A percentile compares a stretch with the other conserved stretches of the same genome.
Conservation (phyloP, 306 rosid genomes). For the Vicia faba region DNA sequence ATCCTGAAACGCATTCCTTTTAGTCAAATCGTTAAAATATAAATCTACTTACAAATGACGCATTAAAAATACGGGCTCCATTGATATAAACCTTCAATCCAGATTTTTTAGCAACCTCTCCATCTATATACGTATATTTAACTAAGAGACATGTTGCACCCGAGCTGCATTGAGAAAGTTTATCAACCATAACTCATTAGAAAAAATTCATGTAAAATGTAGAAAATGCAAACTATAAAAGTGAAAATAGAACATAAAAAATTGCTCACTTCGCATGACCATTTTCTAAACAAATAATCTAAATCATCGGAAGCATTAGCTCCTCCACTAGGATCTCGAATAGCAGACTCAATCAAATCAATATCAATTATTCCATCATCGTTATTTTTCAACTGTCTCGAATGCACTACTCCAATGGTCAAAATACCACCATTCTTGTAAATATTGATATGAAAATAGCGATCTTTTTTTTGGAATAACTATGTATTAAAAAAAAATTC, state of each 20-base stretch:
- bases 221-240: neutral
- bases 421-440: slow-evolving; percentile 90
- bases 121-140: slow-evolving; percentile 82
- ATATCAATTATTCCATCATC: slow-evolving; percentile 87
- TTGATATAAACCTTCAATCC: slow-evolving; percentile 91
- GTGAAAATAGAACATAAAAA: slow-evolving; percentile 8
- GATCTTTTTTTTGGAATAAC: no score
- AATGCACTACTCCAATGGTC: slow-evolving; percentile 91
- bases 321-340: slow-evolving; percentile 67
- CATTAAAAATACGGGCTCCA: slow-evolving; percentile 95
- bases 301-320: slow-evolving; percentile 69
- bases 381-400: slow-evolving; percentile 66
- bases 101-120: slow-evolving; percentile 80
- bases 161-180: slow-evolving; percentile 56
- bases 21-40: slow-evolving; percentile 19
- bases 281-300: slow-evolving; percentile 93
- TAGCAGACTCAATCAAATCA: slow-evolving; percentile 71
- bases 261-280: slow-evolving; percentile 81
- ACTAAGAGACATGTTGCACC: slow-evolving; percentile 87
- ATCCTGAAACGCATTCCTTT: no score
- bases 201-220: slow-evolving; percentile 24
- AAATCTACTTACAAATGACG: slow-evolving; percentile 65
- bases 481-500: no score
- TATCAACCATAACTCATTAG: slow-evolving; percentile 28
- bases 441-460: slow-evolving; percentile 70